Base-by-base conservation (phyloP, 192 early-diverging fungal species). In the Coemansia sp. region DNA sequence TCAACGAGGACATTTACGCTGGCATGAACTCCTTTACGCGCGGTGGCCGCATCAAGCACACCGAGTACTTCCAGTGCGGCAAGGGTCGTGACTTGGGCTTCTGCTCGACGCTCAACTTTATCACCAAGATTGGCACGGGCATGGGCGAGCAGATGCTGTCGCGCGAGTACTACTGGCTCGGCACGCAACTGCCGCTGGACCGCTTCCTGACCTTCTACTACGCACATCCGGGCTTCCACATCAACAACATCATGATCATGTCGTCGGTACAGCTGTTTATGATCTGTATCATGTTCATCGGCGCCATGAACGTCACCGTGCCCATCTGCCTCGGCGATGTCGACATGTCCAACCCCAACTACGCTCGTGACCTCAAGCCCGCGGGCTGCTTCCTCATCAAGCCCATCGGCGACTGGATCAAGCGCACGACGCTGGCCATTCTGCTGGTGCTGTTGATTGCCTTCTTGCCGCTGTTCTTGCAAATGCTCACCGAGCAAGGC, bases 81-180 rank as follows among this genome's bases (percentile, higher is more conserved):
- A 95, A 94, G 82, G 93, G 93, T 7, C 90, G 91, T 70, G 93
- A 95, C 77, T 84, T 95, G 47, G 91, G 92, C 8, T 92, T 95
- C 83, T 89, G 88, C 56, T 94, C 93, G 7, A 90, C 92, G 60
- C 89, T 95, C 69, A 90, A 91, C 74, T 95, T 93, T 66, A 91
- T 91, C 64, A 91, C 93, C 55, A 95, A 95, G 78, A 93, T 94
- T 52, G 91, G 92, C 50, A 91, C 91, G 8, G 93, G 93, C 63
- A 95, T 95, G 93, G 91, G 91, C 47, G 93, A 95, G 77, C 93
- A 95, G 79, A 92, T 94, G 88, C 72, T 94, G 42, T 94, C 93
- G n/a, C 87, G 93, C 66, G 93, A 95, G 70, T 92, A 95, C 77
- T 93, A 95, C 77, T 92, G 92, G 71, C 82, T 95, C 53, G 93